Conservation (phyloP, 495 filamentous ascomycete genomes). For the Penicillium manginii region DNA sequence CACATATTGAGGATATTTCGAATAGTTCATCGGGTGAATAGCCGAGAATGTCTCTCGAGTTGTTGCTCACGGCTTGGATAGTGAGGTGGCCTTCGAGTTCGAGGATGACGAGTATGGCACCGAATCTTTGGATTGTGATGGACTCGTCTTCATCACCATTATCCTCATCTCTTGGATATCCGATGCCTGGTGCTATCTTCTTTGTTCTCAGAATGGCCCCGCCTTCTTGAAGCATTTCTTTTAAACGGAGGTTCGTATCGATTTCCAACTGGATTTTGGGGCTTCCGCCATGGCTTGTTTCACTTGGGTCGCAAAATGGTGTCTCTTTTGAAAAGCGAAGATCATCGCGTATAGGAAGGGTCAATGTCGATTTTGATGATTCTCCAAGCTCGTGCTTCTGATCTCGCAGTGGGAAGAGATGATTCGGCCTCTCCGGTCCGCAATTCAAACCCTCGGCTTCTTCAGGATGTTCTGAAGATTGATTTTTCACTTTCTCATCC, state of each 20-base stretch:
- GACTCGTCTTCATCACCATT: conserved; percentile 30
- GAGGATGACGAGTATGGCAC: conserved; percentile 70
- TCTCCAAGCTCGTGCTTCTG: conserved; percentile 2
- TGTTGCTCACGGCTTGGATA: conserved; percentile 81
- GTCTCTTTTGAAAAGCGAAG: background rate
- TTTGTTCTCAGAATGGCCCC: conserved; percentile 12
- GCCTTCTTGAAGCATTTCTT: conserved; percentile 9
- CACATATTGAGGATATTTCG: conserved; percentile 67
- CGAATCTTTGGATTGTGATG: conserved; percentile 72
- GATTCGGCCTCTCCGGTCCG: conserved; percentile 2
- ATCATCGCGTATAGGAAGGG: background rate
- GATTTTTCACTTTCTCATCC: conserved; percentile 2
- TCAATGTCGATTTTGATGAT: background rate
- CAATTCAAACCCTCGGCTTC: background rate
- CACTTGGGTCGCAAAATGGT: background rate
- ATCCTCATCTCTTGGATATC: conserved; percentile 3
- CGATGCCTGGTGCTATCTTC: conserved; percentile 5
- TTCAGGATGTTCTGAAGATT: background rate
- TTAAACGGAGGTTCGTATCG: background rate
- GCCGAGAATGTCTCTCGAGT: conserved; percentile 73
- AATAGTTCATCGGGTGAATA: conserved; percentile 78
- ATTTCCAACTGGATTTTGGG: background rate
- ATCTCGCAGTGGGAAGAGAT: background rate
- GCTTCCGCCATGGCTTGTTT: background rate
- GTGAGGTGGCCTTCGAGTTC: conserved; percentile 61